Base-by-base conservation (phyloP, 1,139 yeast genomes). In the Protomyces inouyei region DNA sequence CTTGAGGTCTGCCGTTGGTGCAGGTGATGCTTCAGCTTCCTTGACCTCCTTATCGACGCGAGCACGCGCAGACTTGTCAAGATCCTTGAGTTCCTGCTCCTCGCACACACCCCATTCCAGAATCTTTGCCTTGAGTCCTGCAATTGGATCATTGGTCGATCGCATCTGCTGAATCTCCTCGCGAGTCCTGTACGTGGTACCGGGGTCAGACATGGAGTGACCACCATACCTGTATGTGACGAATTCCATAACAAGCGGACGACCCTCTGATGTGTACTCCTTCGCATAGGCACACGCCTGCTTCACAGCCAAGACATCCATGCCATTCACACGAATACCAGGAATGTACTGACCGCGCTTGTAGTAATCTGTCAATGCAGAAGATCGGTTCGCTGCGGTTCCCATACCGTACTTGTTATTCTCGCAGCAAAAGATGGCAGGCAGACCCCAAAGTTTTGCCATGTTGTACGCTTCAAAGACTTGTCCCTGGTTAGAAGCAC, bases 341-440 rank as follows among this genome's bases (percentile, higher is more conserved):
- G 98, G 98, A 72, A 93, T 93, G 82, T 91, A 93, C 81, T 93
- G 98, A 76, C 98, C 98, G 81, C 98, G 91, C 86, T 93, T 90
- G 85, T 88, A 88, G 84, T 91, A 93, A 74, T 93, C 98, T 67
- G 95, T 87, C 83, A 91, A 80, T 61, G 98, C 98, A 66, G 97
- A 91, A 16, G 98, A 90, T 80, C 98, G 87, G 64, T 96, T 79
- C 66, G 98, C 98, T 70, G 98, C 80, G 64, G 98, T 93, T 80
- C 98, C 98, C 98, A 93, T 93, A 83, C 98, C 98, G 78, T 93
- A 93, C 81, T 91, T 93, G 86, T 93, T 93, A 84, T 93, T 93
- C 80, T 93, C 98, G 83, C 98, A 93, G 70, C 95, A 91, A 76
- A 90, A 93, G 71, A 93, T 80, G 75, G 90, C 87, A 71, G 98